Percentiles rank a stretch among this genome's conserved stretches.
phyloP scores from a whole-genome alignment of 345 rosid genomes.

The Syzygium jambos region DNA sequence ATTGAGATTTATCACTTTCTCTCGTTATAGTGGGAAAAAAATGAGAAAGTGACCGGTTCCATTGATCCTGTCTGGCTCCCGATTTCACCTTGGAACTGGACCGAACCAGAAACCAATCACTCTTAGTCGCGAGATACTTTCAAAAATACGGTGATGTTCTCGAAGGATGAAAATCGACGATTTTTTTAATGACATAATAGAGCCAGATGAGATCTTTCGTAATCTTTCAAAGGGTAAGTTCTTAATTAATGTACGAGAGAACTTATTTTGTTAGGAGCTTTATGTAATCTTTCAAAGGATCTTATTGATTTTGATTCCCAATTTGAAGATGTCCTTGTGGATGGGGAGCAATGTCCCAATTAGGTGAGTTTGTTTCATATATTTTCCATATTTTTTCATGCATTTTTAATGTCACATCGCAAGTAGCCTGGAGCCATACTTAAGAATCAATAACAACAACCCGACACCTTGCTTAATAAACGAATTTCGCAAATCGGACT shows the following conservation, averaged over 20 bases:
- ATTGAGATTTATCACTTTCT: no score
- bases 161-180: not conserved
- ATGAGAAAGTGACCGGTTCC: no score
- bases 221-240: no score
- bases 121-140: not conserved
- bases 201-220: not conserved
- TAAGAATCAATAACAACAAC: not conserved
- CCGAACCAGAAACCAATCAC: no score
- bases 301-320: not conserved
- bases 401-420: not conserved
- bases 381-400: not conserved
- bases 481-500: not conserved
- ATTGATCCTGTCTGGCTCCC: no score
- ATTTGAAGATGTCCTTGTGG: not conserved
- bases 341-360: not conserved
- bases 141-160: not conserved
- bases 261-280: not conserved
- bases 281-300: not conserved
- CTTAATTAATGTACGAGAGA: not conserved
- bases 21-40: no score
- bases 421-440: not conserved
- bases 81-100: no score
- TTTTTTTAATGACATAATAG: not conserved
- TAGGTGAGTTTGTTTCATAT: not conserved
- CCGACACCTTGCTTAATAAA: not conserved